Evolutionary conservation across 2,329 filamentous ascomycete genomes (phyloP).

Genomic region (Aurifilum marmelostoma): DNA sequence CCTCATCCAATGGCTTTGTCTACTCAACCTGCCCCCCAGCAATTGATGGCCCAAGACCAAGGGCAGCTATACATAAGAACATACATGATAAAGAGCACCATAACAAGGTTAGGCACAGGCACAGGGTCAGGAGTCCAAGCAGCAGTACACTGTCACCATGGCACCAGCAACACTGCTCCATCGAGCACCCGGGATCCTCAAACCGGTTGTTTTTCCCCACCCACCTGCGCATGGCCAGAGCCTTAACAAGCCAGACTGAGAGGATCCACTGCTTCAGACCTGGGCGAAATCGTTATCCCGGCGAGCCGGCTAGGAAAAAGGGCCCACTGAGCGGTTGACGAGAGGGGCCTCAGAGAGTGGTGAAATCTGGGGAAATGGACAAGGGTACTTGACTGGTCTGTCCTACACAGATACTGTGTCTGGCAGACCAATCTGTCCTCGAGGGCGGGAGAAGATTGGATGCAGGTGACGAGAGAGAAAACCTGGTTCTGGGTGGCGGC

Average conservation of each 20-base stretch:
- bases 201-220: neutral
- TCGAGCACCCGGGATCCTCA: neutral
- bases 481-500: neutral
- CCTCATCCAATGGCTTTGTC: neutral
- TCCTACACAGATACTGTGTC: neutral
- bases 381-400: conserved; percentile 14
- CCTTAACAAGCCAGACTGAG: neutral
- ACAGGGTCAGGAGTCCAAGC: conserved; percentile 9
- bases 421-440: neutral
- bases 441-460: too few relatives aligned
- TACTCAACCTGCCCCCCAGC: neutral
- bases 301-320: conserved; percentile 9
- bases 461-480: neutral
- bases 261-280: neutral
- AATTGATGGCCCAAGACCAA: conserved; percentile 24
- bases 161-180: neutral
- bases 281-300: conserved; percentile 6
- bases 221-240: neutral
- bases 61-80: conserved; percentile 14
- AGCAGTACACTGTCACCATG: neutral
- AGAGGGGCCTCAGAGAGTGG: neutral
- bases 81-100: conserved; percentile 6
- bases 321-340: neutral
- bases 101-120: conserved; percentile 13
- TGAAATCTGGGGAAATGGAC: conserved; percentile 17